Evolutionary conservation across 2,329 filamentous ascomycete genomes (phyloP), one percentile per base, ranked within the genome.

Genomic region (Penicillium sp.): DNA sequence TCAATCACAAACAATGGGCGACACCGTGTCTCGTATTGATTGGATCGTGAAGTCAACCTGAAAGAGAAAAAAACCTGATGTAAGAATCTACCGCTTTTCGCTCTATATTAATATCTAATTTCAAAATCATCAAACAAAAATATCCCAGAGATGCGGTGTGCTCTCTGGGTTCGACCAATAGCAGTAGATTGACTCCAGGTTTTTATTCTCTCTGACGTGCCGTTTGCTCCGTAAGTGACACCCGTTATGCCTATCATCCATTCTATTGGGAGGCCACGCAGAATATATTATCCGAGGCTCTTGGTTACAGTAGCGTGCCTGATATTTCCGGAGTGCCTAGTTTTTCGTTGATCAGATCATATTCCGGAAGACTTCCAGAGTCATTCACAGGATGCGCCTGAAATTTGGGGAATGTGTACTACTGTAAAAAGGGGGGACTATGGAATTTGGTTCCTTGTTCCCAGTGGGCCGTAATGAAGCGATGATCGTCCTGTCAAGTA

Each of bases 401-500:
- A 27, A 18, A 37, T 37, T 49, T 25, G 29, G 37, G 37, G 37
- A 48, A 22, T 23, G 26, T 48, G 29, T 6, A 35, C 14, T 40
- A 11, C n/a, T n/a, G n/a, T n/a, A 49, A 56, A 51, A 47, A 22
- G 54, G 48, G 29, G 41, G 40, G 20, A 22, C 49, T 58, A 58
- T 58, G 54, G 53, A 52, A 37, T 50, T 46, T 15, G 31, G 54
- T 29, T 31, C 27, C 20, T 44, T 51, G 22, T 48, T 35, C 26
- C 18, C n/a, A 27, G 33, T 50, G 48, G 35, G 26, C 37, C 40
- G 37, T 41, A 27, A 42, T 15, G 37, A 14, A 40, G 40, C 27
- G 59, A 53, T 55, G 58, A 64, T 63, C 62, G 47, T 57, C 56
- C 48, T 56, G 48, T 59, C 54, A 60, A 37, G 23, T 40, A 40